Evolutionary conservation across 306 rosid genomes (phyloP), one percentile per base, ranked within the genome.

Genomic region (Hylodesmum podocarpum): DNA sequence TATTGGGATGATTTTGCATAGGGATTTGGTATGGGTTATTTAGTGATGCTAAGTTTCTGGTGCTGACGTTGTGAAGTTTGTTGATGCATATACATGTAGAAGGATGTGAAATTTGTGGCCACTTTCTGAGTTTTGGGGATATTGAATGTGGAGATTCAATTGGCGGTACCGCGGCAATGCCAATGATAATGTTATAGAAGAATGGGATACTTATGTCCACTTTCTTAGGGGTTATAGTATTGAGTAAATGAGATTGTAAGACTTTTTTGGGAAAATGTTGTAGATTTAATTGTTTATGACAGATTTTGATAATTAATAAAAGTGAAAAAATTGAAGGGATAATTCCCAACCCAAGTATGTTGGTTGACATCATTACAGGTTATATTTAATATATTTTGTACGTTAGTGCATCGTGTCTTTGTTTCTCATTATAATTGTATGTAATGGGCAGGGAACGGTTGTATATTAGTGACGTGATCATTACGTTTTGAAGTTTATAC

Each of bases 361-460:
- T 46, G 36, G 74, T 25, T 65, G 63, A 61, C 29, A 18, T 67
- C 10, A 7, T 24, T 59, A 22, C 22, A 29, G 71, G 14, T 34
- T 27, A 18, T 36, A 28, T 51, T 44, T 82, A 19, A 8, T 37
- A 51, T 40, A 62, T 73, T 16, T 37, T 37, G 22, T 21, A 44
- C n/a, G 2, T 81, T 75, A 40, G 44, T 40, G 18, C 3, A 24
- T 71, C 64, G 12, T 4, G 15, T 71, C 16, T 10, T 59, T 72
- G 33, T 75, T 82, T 74, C 67, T 81, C 67, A 74, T 75, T 36
- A 41, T n/a, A n/a, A n/a, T 67, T 81, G 73, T 71, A 78, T 64
- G 74, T 40, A 53, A 55, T 78, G 76, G 76, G 70, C 76, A 68
- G 84, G 85, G 57, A 75, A 47, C 79, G 18, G 4, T 71, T 68